Percentiles rank a stretch among this genome's conserved stretches.
Evolutionary conservation across 2,329 filamentous ascomycete species (phyloP).

Genomic region (Pezicula neosporulosa): DNA sequence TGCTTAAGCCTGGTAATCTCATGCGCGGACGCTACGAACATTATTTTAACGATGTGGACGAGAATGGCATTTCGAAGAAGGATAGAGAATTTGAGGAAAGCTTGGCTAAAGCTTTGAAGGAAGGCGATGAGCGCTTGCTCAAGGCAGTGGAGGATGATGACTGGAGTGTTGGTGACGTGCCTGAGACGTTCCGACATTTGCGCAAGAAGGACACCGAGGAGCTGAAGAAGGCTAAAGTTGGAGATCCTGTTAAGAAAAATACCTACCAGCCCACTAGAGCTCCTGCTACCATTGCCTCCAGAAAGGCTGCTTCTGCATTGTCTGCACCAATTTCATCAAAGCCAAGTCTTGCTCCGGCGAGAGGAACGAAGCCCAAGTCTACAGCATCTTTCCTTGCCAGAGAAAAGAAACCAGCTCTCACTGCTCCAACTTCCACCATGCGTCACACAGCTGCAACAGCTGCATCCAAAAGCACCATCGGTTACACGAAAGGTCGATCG

Average conservation of each 20-base stretch:
- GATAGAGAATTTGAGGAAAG: constrained; percentile 58
- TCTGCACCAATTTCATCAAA: constrained; percentile 33
- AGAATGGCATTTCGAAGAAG: constrained; percentile 60
- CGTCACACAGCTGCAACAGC: constrained; percentile 60
- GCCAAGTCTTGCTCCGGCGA: constrained; percentile 23
- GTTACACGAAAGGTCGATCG: constrained; percentile 75
- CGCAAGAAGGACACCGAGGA: constrained; percentile 22
- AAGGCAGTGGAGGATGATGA: constrained; percentile 58
- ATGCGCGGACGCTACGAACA: constrained; percentile 59
- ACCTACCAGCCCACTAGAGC: constrained; percentile 21
- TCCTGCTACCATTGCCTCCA: constrained; percentile 51
- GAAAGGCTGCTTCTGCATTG: constrained; percentile 50
- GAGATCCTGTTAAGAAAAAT: constrained; percentile 17
- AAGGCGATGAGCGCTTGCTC: constrained; percentile 64
- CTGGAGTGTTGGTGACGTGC: constrained; percentile 56
- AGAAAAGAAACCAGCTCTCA: constrained; percentile 34
- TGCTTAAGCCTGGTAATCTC: constrained; percentile 54
- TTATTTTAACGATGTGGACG: constrained; percentile 61
- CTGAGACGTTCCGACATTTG: constrained; percentile 37
- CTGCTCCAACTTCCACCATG: constrained; percentile 42
- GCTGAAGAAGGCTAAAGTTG: constrained; percentile 7
- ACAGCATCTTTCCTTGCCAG: constrained; percentile 28
- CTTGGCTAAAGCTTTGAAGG: constrained; percentile 35
- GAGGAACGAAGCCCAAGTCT: constrained; percentile 26
- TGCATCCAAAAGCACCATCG: constrained; percentile 77